Evolutionary conservation across 441 rosid genomes (phyloP), one percentile per base, ranked within the genome.

Genomic region (Arabidopsis lyrata): DNA sequence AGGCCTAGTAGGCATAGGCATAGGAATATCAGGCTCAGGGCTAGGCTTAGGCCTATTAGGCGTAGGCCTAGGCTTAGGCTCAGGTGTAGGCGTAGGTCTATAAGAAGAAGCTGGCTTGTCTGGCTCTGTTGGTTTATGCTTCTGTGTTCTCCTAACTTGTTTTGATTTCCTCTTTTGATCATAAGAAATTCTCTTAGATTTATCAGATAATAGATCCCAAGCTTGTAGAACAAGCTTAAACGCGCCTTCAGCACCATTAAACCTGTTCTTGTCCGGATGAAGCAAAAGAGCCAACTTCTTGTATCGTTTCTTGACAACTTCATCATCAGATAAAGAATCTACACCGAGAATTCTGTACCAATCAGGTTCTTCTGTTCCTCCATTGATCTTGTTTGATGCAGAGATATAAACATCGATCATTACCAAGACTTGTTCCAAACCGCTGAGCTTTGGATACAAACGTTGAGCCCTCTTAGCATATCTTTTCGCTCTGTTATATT

Each of bases 241-340:
- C 20, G 98, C 98, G 14, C 89, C 93, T 66, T 86, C 93, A 4
- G 91, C 88, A 13, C 96, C 95, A 1, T 74, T 66, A 13, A 84
- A 81, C 70, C 85, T 87, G 84, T 92, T 92, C 78, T 88, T 92
- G 74, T 92, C 95, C 14, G 96, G 97, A 72, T 87, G 97, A 66
- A 92, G 95, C 76, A 81, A 72, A 16, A 90, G 80, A 66, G 89
- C 92, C 29, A 88, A 83, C 78, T 84, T 90, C 72, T 81, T 81
- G 70, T 84, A 88, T 48, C 88, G 91, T 75, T 83, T 58, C 83
- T 79, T 86, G 10, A 88, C 66, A 4, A 81, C 78, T 24, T 86
- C 93, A 14, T 87, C 90, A 58, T 90, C 90, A 71, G 86, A 91
- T 70, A 41, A 73, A 2, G 93, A 88, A 63, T 49, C 85, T 16